These are phyloP conservation scores for Truncatella angustata DNA, from an alignment of 2,329 filamentous ascomycete genomes.

Conservation along the genomic window DNA sequence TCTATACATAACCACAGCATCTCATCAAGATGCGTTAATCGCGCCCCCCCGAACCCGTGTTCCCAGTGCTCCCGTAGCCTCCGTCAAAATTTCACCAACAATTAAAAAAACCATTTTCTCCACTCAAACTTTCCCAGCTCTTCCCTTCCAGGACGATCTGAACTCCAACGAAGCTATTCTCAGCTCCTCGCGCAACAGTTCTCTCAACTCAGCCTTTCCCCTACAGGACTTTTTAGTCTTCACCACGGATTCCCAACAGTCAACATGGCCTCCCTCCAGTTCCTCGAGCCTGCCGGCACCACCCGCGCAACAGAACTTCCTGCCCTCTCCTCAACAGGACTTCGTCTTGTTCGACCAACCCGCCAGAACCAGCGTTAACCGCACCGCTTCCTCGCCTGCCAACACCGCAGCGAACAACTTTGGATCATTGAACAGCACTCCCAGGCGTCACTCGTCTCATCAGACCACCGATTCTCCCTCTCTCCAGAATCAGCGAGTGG, in stretches of 20 bases:
- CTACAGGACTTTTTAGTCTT: conserved; percentile 69
- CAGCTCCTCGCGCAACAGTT: conserved; percentile 51
- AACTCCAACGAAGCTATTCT: conserved; percentile 62
- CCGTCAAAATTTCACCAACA: conserved; percentile 55
- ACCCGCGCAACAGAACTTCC: conserved; percentile 54
- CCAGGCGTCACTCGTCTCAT: conserved; percentile 42
- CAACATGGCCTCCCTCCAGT: conserved; percentile 78
- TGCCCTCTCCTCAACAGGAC: conserved; percentile 63
- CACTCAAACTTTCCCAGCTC: conserved; percentile 53
- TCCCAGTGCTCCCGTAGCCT: conserved; percentile 30
- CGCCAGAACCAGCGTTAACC: conserved; percentile 43
- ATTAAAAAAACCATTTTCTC: conserved; percentile 38
- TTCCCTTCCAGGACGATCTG: conserved; percentile 60
- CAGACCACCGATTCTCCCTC: conserved; percentile 36
- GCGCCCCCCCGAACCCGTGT: conserved; percentile 36
- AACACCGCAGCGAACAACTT: conserved; percentile 36
- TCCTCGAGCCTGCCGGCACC: conserved; percentile 61
- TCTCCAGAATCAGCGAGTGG: conserved; percentile 58
- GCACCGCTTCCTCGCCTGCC: conserved; percentile 42
- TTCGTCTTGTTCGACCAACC: conserved; percentile 73
- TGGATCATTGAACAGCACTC: conserved; percentile 34
- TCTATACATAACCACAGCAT: conserved; percentile 36
- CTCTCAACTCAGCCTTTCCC: conserved; percentile 59
- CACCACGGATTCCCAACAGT: conserved; percentile 75
- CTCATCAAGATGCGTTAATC: conserved; percentile 59